Evolutionary conservation across 495 filamentous ascomycete genomes (phyloP), one percentile per base, ranked within the genome.

Genomic region (Elasticomyces elasticus): DNA sequence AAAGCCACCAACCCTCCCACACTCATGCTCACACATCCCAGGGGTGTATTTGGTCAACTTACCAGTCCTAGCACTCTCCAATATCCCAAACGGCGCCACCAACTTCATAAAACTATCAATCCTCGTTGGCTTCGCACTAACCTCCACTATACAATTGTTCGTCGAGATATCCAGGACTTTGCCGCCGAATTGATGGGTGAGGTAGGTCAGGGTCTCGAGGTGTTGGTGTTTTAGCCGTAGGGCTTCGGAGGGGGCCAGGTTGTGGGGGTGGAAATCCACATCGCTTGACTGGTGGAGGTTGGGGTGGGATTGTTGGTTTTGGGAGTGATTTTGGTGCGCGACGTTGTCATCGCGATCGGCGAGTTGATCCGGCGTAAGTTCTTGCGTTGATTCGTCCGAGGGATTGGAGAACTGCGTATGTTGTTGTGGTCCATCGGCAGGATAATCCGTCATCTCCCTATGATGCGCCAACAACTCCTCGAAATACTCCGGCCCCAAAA

Each of bases 21-120:
- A n/a, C n/a, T n/a, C n/a, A n/a, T n/a, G n/a, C n/a, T n/a, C n/a
- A n/a, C n/a, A n/a, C n/a, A n/a, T n/a, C n/a, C n/a, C n/a, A n/a
- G n/a, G n/a, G n/a, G n/a, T n/a, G n/a, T n/a, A n/a, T n/a, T n/a
- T n/a, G n/a, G n/a, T n/a, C n/a, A 23, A 60, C 68, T 54, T 31
- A 71, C 66, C 84, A 17, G 92, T 96, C 46, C 92, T 78, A 31
- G 91, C 87, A 38, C 88, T 95, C 72, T 98, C 92, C 17, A 98
- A 79, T 58, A 98, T 89, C 63, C 92, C 92, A 69, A 97, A 98
- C n/a, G 90, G 90, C 45, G 80, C 77, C 63, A 98, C 81, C 52
- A 98, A 79, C 74, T 95, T 97, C 74, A 98, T 82, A 74, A 96
- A 98, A 24, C 89, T 92, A 69, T 97, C 91, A 66, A 98, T 94